Base-by-base conservation (phyloP, 2,329 filamentous ascomycete species). In the Bretziella fagacearum region DNA sequence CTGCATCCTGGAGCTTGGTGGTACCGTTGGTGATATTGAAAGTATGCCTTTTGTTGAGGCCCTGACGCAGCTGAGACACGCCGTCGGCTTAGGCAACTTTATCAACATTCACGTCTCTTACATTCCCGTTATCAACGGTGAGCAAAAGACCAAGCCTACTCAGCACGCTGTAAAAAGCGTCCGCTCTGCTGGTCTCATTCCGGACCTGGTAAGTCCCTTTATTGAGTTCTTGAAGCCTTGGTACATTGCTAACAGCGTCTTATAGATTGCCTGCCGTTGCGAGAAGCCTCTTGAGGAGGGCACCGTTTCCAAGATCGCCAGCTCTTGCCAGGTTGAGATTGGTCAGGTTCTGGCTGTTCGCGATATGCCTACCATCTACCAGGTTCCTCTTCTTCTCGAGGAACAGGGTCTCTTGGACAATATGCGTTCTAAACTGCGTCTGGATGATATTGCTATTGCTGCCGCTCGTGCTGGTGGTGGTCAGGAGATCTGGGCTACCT, bases 141-240 rank as follows among this genome's bases (percentile, higher is more conserved):
- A 96, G 68, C 79, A 93, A 63, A 96, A 96, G 74, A 96, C 87
- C 7, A 96, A 96, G 67, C 91, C 91, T 0, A 98, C 91, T 0
- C 91, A 98, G 62, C 77, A 84, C 56, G 84, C 89, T 22, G 85
- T 96, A 56, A 80, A 80, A 58, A 77, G 82, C 56, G 79, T 87
- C 52, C 80, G 89, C 53, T 87, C 82, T 58, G 81, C 83, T 53
- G 86, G 86, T 58, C 64, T 84, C 47, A 74, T 70, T 50, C 80
- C 79, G 2, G 79, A 83, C 55, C 59, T 91, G 60, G 77, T 81
- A 65, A 50, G 65, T n/a, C n/a, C n/a, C n/a, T n/a, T n/a, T n/a
- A 6, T 8, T 18, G n/a, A n/a, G n/a, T n/a, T n/a, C n/a, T n/a
- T n/a, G n/a, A n/a, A n/a, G n/a, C n/a, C n/a, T n/a, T 18, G 13